phyloP scores from a whole-genome alignment of 495 filamentous ascomycete species.

The Chaetomium fimeti region DNA sequence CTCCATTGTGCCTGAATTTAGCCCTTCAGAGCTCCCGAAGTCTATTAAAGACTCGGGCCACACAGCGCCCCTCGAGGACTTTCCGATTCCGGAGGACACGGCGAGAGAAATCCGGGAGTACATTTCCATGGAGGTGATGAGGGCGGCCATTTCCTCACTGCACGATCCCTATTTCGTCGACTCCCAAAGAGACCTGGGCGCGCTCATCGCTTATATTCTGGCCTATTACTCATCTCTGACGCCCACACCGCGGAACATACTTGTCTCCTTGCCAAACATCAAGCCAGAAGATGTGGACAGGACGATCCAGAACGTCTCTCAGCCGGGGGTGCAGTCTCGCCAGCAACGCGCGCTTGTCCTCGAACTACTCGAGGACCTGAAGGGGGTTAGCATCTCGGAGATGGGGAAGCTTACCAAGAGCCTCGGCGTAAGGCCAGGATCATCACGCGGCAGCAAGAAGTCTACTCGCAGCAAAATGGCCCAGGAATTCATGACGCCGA shows the following conservation, averaged over 20 bases:
- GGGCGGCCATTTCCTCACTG: slow-evolving; percentile 79
- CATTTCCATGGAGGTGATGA: slow-evolving; percentile 78
- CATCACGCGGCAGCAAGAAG: slow-evolving; percentile 32
- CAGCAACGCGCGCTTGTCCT: slow-evolving; percentile 80
- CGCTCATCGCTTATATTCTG: slow-evolving; percentile 82
- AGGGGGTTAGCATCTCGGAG: slow-evolving; percentile 88
- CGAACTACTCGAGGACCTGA: slow-evolving; percentile 79
- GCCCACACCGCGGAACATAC: slow-evolving; percentile 54
- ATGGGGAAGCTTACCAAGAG: slow-evolving; percentile 73
- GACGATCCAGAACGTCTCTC: slow-evolving; percentile 56
- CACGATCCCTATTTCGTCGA: slow-evolving; percentile 97
- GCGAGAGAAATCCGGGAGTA: slow-evolving; percentile 81
- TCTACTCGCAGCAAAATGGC: slow-evolving; percentile 53
- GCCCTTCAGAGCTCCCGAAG: slow-evolving; percentile 22
- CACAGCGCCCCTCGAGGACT: slow-evolving; percentile 31
- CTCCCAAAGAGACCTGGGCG: slow-evolving; percentile 87
- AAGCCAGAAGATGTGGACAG: slow-evolving; percentile 57
- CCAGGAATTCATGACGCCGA: slow-evolving; percentile 54
- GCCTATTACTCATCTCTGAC: slow-evolving; percentile 67
- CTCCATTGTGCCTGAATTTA: slow-evolving; percentile 78
- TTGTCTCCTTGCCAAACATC: slow-evolving; percentile 55
- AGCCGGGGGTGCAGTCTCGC: slow-evolving; percentile 54
- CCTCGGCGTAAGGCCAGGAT: slow-evolving; percentile 23
- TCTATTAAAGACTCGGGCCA: slow-evolving; percentile 15
- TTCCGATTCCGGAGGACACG: slow-evolving; percentile 47